Conservation (phyloP, 2,329 filamentous ascomycete species). For the Macrophomina phaseolina region DNA sequence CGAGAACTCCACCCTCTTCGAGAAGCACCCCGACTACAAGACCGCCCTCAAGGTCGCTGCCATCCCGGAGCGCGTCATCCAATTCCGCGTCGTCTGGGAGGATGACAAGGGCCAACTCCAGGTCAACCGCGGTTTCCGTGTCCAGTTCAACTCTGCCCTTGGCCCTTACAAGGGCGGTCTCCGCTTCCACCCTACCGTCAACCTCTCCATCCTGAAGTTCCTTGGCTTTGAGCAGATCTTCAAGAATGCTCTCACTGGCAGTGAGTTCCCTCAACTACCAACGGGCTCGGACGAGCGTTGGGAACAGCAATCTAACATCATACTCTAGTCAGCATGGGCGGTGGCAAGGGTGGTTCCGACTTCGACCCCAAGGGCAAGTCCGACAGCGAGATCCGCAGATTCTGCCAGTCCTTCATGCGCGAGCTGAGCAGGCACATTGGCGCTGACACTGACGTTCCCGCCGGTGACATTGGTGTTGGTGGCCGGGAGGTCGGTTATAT, state of each 20-base stretch:
- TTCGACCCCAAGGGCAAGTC: conserved; percentile 99
- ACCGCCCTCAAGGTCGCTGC: conserved; percentile 86
- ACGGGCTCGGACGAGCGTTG: no score
- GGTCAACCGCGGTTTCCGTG: conserved; percentile 93
- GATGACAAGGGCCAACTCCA: conserved; percentile 87
- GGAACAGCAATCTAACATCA: conserved; percentile 15
- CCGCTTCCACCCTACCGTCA: conserved; percentile 90
- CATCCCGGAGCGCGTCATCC: conserved; percentile 92
- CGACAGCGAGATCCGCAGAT: conserved; percentile 95
- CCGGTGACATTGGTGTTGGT: conserved; percentile 94
- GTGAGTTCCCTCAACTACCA: conserved; percentile 57
- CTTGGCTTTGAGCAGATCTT: conserved; percentile 99
- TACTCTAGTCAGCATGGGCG: conserved; percentile 81
- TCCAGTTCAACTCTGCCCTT: conserved; percentile 97
- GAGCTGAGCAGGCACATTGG: conserved; percentile 96
- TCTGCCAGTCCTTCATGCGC: conserved; percentile 95
- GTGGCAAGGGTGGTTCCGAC: conserved; percentile 96
- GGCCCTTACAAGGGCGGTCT: conserved; percentile 98
- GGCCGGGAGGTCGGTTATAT: conserved; percentile 92
- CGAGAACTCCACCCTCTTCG: conserved; percentile 90
- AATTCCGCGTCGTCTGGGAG: conserved; percentile 98
- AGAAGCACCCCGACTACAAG: conserved; percentile 93
- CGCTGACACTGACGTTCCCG: conserved; percentile 92
- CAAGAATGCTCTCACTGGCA: conserved; percentile 97
- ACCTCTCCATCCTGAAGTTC: conserved; percentile 84